Evolutionary conservation across 106 monocot species (phyloP), one percentile per base, ranked within the genome.

Genomic region (Ottelia alismoides): DNA sequence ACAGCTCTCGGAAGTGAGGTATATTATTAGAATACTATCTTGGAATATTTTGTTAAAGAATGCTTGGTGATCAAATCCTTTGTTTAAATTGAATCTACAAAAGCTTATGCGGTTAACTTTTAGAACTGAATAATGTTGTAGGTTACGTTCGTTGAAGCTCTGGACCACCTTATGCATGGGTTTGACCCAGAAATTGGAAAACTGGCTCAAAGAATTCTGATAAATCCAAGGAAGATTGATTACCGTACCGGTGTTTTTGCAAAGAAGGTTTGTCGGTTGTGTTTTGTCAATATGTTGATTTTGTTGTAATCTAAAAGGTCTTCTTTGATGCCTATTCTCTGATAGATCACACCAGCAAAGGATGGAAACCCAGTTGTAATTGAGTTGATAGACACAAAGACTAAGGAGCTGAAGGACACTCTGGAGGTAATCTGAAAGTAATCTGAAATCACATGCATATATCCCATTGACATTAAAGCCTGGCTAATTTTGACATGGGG

Each of bases 181-280:
- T 91, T 91, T 81, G 91, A 85, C 74, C 91, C 91, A 60, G 91
- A 91, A 47, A 85, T 91, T 58, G 84, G 84, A 53, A 91, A 91
- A 35, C 66, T 91, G 53, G 91, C 91, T 18, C 91, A 91, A 57
- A 81, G 91, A 64, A 63, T 91, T 67, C 85, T 91, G 49, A 71
- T 91, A 19, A 91, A 85, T 72, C 78, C 91, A 47, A 72, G 91
- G 53, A 91, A 71, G 48, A 85, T 91, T 61, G 91, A 91, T 60
- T 91, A 85, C 57, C 78, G 81, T 61, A 81, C 78, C 4, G 81
- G 85, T 49, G 91, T 91, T 48, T 85, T 85, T 78, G 91, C 91
- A 28, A 81, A 71, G 21, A 91, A 91, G 91, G 91, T 87, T 53
- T 16, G n/a, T 28, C 28, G 20, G 19, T 22, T 11, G n/a, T 19